Evolutionary conservation across 2,329 filamentous ascomycete species (phyloP).

Genomic region (Sarocladium brachiariae): DNA sequence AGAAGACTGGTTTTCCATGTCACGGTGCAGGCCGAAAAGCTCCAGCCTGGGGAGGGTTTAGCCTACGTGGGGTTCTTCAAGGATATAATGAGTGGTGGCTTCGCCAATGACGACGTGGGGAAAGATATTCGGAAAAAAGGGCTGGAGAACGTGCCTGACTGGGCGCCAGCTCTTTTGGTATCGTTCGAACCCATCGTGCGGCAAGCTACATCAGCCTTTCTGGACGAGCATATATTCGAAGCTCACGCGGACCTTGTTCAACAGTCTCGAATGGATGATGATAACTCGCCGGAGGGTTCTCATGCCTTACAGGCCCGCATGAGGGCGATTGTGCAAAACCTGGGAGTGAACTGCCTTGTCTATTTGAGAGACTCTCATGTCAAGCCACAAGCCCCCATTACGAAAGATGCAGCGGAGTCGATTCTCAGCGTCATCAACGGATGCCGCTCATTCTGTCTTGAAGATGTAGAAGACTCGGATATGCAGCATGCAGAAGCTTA

Average conservation of each 20-base stretch:
- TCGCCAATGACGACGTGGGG: not conserved
- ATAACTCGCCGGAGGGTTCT: constrained; percentile 14
- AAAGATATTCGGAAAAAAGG: not conserved
- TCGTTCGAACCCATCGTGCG: constrained; percentile 38
- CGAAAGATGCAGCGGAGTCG: constrained; percentile 32
- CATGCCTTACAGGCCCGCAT: not conserved
- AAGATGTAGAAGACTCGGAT: constrained; percentile 19
- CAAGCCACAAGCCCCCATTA: constrained; percentile 32
- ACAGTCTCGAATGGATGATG: constrained; percentile 16
- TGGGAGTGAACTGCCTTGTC: constrained; percentile 38
- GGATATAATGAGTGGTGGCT: not conserved
- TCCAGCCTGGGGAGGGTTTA: constrained; percentile 42
- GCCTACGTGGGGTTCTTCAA: constrained; percentile 40
- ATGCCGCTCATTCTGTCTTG: constrained; percentile 35
- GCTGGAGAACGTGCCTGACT: constrained; percentile 30
- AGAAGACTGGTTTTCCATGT: constrained; percentile 36
- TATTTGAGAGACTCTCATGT: constrained; percentile 43
- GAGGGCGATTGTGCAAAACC: constrained; percentile 23
- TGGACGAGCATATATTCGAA: constrained; percentile 37
- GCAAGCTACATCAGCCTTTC: constrained; percentile 33
- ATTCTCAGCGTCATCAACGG: constrained; percentile 36
- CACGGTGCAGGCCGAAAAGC: constrained; percentile 31
- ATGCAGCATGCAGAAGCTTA: constrained; percentile 22
- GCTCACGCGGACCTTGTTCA: constrained; percentile 14
- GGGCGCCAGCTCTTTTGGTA: constrained; percentile 44